Conservation (phyloP, 2,329 filamentous ascomycete species). For the Ascochyta viciae-villosae region DNA sequence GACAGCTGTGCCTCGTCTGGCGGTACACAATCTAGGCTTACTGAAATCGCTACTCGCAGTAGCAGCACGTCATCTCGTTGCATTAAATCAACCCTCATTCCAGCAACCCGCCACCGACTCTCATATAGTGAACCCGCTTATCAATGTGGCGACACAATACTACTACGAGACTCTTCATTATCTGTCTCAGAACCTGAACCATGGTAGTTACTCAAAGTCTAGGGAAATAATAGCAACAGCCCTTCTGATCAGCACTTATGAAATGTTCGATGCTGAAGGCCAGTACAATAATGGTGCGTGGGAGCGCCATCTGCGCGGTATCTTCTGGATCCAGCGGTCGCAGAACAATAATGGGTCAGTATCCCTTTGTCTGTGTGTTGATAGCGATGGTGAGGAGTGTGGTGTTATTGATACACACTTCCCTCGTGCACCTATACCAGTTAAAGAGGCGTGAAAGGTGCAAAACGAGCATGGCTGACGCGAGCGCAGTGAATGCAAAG, state of each 20-base stretch:
- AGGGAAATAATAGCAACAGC: conserved; percentile 66
- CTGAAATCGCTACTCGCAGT: conserved; percentile 66
- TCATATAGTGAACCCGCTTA: conserved; percentile 38
- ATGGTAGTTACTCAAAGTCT: conserved; percentile 64
- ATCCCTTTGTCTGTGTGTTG: neutral
- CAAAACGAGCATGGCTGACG: neutral
- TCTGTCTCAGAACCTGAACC: conserved; percentile 65
- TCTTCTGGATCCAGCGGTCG: conserved; percentile 71
- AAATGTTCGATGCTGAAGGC: conserved; percentile 68
- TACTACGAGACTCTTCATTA: conserved; percentile 70
- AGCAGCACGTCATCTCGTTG: conserved; percentile 60
- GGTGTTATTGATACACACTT: neutral
- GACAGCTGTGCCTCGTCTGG: conserved; percentile 43
- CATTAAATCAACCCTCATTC: conserved; percentile 39
- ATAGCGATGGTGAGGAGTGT: neutral
- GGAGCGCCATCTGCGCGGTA: conserved; percentile 69
- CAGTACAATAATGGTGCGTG: conserved; percentile 56
- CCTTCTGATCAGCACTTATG: conserved; percentile 67
- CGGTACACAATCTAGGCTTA: conserved; percentile 62
- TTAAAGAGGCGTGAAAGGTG: no score
- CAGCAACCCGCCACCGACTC: conserved; percentile 17
- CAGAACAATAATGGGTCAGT: conserved; percentile 62
- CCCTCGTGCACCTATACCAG: no score
- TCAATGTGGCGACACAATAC: conserved; percentile 57
- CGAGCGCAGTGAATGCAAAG: conserved; percentile 54